Base-by-base conservation (phyloP, 768 basidiomycete genomes). In the Suillus placidus region DNA sequence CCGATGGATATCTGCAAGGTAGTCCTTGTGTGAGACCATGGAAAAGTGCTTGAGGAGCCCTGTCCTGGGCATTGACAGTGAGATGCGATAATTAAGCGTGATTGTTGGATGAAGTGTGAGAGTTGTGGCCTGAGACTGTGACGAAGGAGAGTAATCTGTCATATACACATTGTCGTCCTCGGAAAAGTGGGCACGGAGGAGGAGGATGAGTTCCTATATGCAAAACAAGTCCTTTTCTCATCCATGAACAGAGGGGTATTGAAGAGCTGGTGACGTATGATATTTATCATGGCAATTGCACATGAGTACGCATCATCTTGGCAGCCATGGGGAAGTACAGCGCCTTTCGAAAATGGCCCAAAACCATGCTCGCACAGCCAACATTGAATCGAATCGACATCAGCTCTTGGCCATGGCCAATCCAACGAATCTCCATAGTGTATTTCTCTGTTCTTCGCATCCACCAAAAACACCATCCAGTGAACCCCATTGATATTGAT, bases 211-310 rank as follows among this genome's bases (percentile, higher is more conserved):
- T 6, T 57, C 55, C 9, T 57, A 9, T 4, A 57, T 57, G 37
- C 4, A 4, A n/a, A 57, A 10, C 2, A 38, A 7, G 26, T 57
- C 10, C 26, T 57, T 30, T n/a, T 57, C 3, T 38, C 13, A 6
- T 57, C 55, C 10, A 2, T 57, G 3, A 57, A 57, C 18, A 57
- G 26, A 23, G 32, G 32, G 55, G 18, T 26, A 4, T 38, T 2
- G 4, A 57, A 57, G 32, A 32, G 30, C 18, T 23, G 26, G 26
- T 57, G 55, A 57, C 6, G 14, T 23, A 57, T 38, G 20, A 38
- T 57, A 26, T 57, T 57, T n/a, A 57, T 57, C 30, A 57, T 57
- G n/a, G 55, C 55, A 38, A 57, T 30, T 57, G 55, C 13, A 7
- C n/a, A 47, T 12, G n/a, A 47, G 45, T 47, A 47, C 2, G 10